These are phyloP conservation scores for Penicillium sp. DNA, from an alignment of 2,329 filamentous ascomycete species.

Conservation along the genomic window DNA sequence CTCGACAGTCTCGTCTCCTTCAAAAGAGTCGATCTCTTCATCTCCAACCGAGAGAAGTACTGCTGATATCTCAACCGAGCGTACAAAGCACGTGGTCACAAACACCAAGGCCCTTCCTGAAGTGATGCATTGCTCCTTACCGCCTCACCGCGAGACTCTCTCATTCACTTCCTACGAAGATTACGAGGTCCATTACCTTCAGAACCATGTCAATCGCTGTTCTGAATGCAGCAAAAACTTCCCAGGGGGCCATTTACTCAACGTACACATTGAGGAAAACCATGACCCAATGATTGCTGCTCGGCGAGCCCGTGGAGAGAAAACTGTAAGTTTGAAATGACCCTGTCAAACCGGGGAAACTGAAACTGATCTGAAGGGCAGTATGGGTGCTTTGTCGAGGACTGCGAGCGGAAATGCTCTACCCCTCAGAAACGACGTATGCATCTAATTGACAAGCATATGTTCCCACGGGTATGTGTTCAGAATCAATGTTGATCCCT, in stretches of 20 bases:
- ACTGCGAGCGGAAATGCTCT: conserved; percentile 80
- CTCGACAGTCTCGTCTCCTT: conserved; percentile 47
- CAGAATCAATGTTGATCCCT: neutral
- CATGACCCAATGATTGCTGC: conserved; percentile 80
- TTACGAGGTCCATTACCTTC: conserved; percentile 84
- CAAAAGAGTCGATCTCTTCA: conserved; percentile 24
- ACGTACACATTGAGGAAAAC: conserved; percentile 84
- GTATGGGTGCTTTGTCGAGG: conserved; percentile 88
- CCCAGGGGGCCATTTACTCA: conserved; percentile 77
- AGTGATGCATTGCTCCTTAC: conserved; percentile 77
- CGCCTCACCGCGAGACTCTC: conserved; percentile 72
- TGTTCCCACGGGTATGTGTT: conserved; percentile 68
- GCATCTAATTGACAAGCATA: conserved; percentile 92
- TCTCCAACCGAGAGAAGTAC: conserved; percentile 31
- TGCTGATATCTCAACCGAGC: conserved; percentile 20
- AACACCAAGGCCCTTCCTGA: conserved; percentile 47
- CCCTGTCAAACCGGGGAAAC: neutral
- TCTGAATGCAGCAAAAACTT: conserved; percentile 84
- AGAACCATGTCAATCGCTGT: conserved; percentile 81
- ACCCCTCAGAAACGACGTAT: conserved; percentile 81
- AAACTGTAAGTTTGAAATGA: conserved; percentile 63
- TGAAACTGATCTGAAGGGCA: conserved; percentile 37
- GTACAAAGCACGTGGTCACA: conserved; percentile 62
- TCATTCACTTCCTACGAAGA: conserved; percentile 74
- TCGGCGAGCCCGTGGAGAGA: conserved; percentile 76